Evolutionary conservation across 192 early-diverging fungal genomes (phyloP).

Genomic region (Coemansia javaensis): DNA sequence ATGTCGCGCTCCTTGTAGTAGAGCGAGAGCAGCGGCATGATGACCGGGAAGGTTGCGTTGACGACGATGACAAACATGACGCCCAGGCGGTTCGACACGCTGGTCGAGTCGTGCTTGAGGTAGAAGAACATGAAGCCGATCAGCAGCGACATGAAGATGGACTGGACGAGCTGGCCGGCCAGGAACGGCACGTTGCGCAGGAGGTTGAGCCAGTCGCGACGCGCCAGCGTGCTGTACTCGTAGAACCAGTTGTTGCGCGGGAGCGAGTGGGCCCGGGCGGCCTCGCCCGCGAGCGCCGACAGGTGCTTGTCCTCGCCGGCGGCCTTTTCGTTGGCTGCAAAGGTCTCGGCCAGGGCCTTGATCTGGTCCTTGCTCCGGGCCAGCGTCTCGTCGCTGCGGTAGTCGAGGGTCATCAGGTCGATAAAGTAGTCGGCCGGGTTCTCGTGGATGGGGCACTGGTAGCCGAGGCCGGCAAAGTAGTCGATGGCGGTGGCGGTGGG

Average conservation of each 20-base stretch:
- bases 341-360: conserved; percentile 31
- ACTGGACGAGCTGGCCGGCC: conserved; percentile 27
- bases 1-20: conserved; percentile 52
- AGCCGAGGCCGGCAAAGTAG: conserved; percentile 52
- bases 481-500: conserved; percentile 31
- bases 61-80: conserved; percentile 48
- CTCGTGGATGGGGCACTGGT: conserved; percentile 64
- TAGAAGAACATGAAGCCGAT: conserved; percentile 59
- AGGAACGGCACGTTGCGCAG: conserved; percentile 41
- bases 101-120: conserved; percentile 32
- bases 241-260: conserved; percentile 51
- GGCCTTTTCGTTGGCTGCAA: conserved; percentile 12
- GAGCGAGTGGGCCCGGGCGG: conserved; percentile 11
- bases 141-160: conserved; percentile 47
- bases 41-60: conserved; percentile 54
- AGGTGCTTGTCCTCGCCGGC: not conserved
- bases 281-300: not conserved
- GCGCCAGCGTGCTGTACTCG: conserved; percentile 51
- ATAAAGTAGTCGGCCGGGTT: conserved; percentile 72
- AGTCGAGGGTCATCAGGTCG: conserved; percentile 58
- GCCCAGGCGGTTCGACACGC: conserved; percentile 51
- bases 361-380: conserved; percentile 41
- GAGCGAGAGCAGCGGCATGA: conserved; percentile 53
- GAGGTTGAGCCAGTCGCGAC: conserved; percentile 49
- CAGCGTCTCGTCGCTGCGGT: conserved; percentile 44